A percentile compares a stretch with the other conserved stretches of the same genome.
Conservation (phyloP, 2,329 filamentous ascomycete genomes). For the Aspergillus aculeatinus region DNA sequence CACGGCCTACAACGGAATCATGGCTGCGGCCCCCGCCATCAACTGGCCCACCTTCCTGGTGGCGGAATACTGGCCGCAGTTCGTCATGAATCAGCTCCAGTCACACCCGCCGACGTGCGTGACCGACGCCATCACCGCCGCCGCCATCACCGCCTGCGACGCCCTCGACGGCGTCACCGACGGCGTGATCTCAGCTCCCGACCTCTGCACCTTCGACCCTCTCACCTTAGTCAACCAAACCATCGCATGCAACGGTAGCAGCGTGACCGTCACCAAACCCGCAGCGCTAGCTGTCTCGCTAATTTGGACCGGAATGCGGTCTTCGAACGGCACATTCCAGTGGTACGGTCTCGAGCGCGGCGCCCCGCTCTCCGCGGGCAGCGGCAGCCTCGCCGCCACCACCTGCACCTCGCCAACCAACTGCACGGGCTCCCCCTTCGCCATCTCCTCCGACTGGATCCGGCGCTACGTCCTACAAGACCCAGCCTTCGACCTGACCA, state of each 20-base stretch:
- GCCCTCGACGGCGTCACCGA: background rate
- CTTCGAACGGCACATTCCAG: constrained; percentile 20
- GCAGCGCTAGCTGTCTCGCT: constrained; percentile 28
- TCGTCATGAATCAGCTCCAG: background rate
- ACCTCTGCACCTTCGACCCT: constrained; percentile 28
- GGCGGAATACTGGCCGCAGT: constrained; percentile 22
- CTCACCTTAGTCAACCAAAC: constrained; percentile 17
- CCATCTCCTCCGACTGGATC: constrained; percentile 36
- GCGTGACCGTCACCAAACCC: constrained; percentile 25
- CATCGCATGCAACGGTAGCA: constrained; percentile 17
- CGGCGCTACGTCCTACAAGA: constrained; percentile 34
- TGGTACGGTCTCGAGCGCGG: constrained; percentile 38
- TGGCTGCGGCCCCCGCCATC: constrained; percentile 23
- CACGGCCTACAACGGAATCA: constrained; percentile 26
- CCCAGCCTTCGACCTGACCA: constrained; percentile 28
- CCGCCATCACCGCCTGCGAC: background rate
- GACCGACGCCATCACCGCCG: background rate
- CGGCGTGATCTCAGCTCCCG: background rate
- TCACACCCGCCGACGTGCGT: background rate
- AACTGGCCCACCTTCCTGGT: constrained; percentile 14
- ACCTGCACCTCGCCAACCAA: constrained; percentile 22
- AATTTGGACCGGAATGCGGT: constrained; percentile 32
- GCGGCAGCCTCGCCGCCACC: constrained; percentile 25
- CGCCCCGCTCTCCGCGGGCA: constrained; percentile 18
- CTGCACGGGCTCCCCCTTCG: constrained; percentile 29